Percentiles rank a stretch among this genome's conserved stretches.
Conservation (phyloP, 1,284 basidiomycete genomes). For the Puccinia horiana region DNA sequence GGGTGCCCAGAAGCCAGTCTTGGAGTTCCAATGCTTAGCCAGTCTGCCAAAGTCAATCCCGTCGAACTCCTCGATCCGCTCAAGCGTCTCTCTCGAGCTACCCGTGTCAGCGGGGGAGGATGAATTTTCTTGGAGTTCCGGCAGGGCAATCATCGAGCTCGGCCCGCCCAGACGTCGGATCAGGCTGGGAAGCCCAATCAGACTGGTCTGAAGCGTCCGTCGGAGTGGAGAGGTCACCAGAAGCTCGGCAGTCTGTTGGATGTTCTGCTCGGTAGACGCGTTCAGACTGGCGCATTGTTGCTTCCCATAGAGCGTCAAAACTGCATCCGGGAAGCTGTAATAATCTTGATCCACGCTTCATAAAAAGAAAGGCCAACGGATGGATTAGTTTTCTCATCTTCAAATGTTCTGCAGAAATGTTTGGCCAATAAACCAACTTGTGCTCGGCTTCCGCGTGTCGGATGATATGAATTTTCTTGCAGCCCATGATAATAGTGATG, state of each 20-base stretch:
- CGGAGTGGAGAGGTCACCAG: slow-evolving; percentile 36
- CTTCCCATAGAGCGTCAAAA: slow-evolving; percentile 29
- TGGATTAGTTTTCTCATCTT: not conserved
- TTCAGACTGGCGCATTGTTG: slow-evolving; percentile 26
- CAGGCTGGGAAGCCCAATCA: slow-evolving; percentile 23
- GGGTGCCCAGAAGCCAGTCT: slow-evolving; percentile 44
- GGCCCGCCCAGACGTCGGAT: slow-evolving; percentile 28
- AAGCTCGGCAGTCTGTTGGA: slow-evolving; percentile 39
- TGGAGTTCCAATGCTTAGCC: slow-evolving; percentile 43
- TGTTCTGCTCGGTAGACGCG: not conserved
- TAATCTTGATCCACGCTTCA: slow-evolving; percentile 38
- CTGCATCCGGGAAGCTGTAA: slow-evolving; percentile 46
- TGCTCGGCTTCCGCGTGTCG: slow-evolving; percentile 40
- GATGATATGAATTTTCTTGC: slow-evolving; percentile 40
- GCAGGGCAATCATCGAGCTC: slow-evolving; percentile 30
- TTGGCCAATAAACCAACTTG: not conserved
- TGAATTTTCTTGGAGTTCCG: slow-evolving; percentile 42
- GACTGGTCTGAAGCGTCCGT: slow-evolving; percentile 40
- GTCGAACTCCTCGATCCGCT: slow-evolving; percentile 30
- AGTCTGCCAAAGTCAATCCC: slow-evolving; percentile 40
- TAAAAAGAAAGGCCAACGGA: too few relatives aligned
- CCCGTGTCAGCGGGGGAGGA: slow-evolving; percentile 44
- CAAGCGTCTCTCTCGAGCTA: slow-evolving; percentile 23
- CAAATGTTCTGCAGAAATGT: not conserved
- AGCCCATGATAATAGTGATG: slow-evolving; percentile 15